Percentiles rank a stretch among this genome's conserved stretches.
phyloP scores from a whole-genome alignment of 2,329 filamentous ascomycete genomes.

The Polytolypa hystricis region DNA sequence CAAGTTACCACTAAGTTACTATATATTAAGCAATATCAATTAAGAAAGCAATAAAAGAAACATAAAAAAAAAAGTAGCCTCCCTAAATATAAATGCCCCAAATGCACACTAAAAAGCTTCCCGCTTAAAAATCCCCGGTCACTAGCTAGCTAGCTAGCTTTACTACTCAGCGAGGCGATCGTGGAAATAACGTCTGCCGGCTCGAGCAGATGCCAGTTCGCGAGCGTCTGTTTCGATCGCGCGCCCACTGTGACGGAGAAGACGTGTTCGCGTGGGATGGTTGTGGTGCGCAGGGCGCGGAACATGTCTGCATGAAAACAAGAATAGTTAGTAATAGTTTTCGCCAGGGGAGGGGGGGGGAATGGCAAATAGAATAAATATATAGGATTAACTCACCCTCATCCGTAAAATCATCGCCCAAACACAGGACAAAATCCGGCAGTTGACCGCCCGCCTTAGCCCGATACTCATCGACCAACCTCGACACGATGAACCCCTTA shows the following conservation, averaged over 20 bases:
- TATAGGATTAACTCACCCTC: conserved; percentile 53
- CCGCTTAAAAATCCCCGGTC: too few relatives aligned
- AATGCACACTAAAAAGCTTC: too few relatives aligned
- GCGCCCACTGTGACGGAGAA: conserved; percentile 89
- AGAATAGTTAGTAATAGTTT: conserved; percentile 10
- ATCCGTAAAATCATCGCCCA: conserved; percentile 94
- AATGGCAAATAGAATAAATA: not conserved
- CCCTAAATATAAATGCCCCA: not conserved
- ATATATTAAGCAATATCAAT: not conserved
- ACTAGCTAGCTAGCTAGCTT: conserved; percentile 4
- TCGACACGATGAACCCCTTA: conserved; percentile 90
- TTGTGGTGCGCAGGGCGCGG: conserved; percentile 56
- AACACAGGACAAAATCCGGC: conserved; percentile 78
- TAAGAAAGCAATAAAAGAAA: too few relatives aligned
- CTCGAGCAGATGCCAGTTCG: conserved; percentile 81
- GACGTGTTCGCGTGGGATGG: conserved; percentile 53
- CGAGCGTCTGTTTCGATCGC: conserved; percentile 82
- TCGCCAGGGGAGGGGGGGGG: not conserved
- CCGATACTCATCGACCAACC: conserved; percentile 61
- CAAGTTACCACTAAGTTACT: too few relatives aligned
- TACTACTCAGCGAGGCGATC: conserved; percentile 44
- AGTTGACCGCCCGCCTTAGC: conserved; percentile 42
- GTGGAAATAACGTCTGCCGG: conserved; percentile 74
- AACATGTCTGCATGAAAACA: conserved; percentile 54
- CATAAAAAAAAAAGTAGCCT: too few relatives aligned